phyloP scores from a whole-genome alignment of 2,329 filamentous ascomycete species.

The Biscogniauxia marginata region DNA sequence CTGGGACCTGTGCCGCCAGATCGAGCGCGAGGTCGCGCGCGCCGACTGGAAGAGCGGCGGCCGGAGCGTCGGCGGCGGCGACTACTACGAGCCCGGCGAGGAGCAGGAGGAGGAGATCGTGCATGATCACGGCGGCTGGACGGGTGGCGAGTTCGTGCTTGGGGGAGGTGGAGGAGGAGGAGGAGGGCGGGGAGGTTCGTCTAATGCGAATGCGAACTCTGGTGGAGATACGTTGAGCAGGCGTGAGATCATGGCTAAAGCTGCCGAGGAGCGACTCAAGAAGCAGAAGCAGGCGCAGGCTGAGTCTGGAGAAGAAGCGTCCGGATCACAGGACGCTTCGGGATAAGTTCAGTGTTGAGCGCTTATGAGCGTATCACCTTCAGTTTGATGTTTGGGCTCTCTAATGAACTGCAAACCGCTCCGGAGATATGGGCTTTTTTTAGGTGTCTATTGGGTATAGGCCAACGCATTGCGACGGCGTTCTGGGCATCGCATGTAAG shows the following conservation, averaged over 20 bases:
- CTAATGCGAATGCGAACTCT: constrained; percentile 6
- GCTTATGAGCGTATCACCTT: not conserved
- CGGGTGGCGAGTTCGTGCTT: constrained; percentile 74
- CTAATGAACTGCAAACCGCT: not conserved
- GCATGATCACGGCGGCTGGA: constrained; percentile 74
- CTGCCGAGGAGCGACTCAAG: constrained; percentile 66
- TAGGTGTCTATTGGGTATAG: not conserved
- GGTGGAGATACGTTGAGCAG: constrained; percentile 54
- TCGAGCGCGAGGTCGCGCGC: constrained; percentile 80
- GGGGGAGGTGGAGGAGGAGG: constrained; percentile 58
- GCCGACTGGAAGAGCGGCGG: constrained; percentile 78
- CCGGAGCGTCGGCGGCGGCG: constrained; percentile 61
- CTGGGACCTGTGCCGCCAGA: constrained; percentile 83
- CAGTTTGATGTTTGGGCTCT: not conserved
- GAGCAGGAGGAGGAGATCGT: constrained; percentile 54
- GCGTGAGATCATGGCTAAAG: constrained; percentile 72
- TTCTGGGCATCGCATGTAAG: not conserved
- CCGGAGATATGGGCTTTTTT: not conserved
- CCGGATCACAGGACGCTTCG: constrained; percentile 9
- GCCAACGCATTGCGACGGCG: constrained; percentile 10
- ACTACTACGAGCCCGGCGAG: constrained; percentile 55
- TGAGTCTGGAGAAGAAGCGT: constrained; percentile 16
- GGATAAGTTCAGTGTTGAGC: not conserved
- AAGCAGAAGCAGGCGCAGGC: constrained; percentile 35
- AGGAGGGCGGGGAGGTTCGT: constrained; percentile 36